Evolutionary conservation across 1,139 yeast genomes (phyloP).

Genomic region (Saccharomyces hybrid): DNA sequence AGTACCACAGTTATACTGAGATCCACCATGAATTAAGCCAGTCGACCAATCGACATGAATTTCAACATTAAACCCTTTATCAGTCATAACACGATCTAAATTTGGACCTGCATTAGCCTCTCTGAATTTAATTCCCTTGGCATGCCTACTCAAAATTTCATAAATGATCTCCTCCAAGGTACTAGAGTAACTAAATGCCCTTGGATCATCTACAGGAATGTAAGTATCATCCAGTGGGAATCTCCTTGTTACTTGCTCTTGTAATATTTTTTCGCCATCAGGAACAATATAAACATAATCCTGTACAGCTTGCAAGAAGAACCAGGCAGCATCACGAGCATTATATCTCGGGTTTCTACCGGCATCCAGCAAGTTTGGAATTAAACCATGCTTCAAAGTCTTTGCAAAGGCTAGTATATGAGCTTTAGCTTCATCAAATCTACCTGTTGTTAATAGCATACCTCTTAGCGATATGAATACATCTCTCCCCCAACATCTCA

Average conservation of each 20-base stretch:
- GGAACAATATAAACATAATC: conserved; percentile 69
- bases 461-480: conserved; percentile 86
- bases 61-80: conserved; percentile 83
- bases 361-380: conserved; percentile 87
- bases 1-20: conserved; percentile 89
- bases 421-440: conserved; percentile 67
- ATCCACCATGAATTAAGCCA: conserved; percentile 87
- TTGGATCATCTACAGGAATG: conserved; percentile 57
- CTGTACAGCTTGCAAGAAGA: conserved; percentile 78
- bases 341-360: conserved; percentile 91
- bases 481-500: conserved; percentile 99
- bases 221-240: conserved; percentile 86
- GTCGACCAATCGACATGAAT: conserved; percentile 80
- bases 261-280: conserved; percentile 55
- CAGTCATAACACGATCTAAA: conserved; percentile 85
- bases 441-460: conserved; percentile 63
- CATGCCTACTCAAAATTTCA: conserved; percentile 81
- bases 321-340: conserved; percentile 97
- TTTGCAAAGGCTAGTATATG: conserved; percentile 86
- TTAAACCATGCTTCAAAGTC: conserved; percentile 88
- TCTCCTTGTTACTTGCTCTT: conserved; percentile 68
- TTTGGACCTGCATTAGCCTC: conserved; percentile 93
- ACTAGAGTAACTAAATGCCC: conserved; percentile 66
- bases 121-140: conserved; percentile 75
- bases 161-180: conserved; percentile 68